These are phyloP conservation scores for Colletotrichum theobromicola DNA, from an alignment of 2,329 filamentous ascomycete species.

Conservation along the genomic window DNA sequence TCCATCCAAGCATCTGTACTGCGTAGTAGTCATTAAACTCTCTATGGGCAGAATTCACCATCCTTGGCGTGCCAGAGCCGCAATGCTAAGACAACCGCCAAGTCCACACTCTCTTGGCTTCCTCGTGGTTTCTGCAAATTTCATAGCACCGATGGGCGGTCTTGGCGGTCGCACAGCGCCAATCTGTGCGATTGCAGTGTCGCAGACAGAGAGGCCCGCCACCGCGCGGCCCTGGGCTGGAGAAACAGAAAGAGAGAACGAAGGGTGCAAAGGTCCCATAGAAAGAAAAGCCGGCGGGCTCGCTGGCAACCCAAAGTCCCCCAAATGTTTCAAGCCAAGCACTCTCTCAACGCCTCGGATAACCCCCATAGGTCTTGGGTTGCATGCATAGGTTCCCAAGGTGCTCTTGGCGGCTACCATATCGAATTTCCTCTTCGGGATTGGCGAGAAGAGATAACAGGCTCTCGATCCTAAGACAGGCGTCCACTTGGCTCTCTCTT, in stretches of 20 bases:
- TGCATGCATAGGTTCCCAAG: slow-evolving; percentile 1
- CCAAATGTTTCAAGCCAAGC: background rate
- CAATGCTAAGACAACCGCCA: slow-evolving; percentile 10
- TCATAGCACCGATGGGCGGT: background rate
- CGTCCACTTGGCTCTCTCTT: background rate
- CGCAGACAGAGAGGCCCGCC: background rate
- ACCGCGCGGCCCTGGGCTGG: background rate
- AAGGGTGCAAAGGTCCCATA: background rate
- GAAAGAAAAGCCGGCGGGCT: background rate
- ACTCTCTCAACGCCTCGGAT: background rate
- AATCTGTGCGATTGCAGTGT: background rate
- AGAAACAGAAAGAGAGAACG: background rate
- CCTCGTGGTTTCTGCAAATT: background rate
- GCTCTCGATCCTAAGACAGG: background rate
- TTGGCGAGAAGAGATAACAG: slow-evolving; percentile 3
- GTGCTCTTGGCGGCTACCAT: background rate
- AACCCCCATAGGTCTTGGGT: background rate
- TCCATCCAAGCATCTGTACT: background rate
- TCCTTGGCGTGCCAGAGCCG: slow-evolving; percentile 6
- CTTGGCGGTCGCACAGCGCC: background rate
- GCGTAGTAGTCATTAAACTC: background rate
- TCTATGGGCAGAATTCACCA: background rate
- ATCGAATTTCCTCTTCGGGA: slow-evolving; percentile 2
- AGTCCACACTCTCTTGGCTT: background rate
- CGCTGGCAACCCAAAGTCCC: background rate